Evolutionary conservation across 2,329 filamentous ascomycete genomes (phyloP), one percentile per base, ranked within the genome.

Genomic region (Fusarium incarnatum): DNA sequence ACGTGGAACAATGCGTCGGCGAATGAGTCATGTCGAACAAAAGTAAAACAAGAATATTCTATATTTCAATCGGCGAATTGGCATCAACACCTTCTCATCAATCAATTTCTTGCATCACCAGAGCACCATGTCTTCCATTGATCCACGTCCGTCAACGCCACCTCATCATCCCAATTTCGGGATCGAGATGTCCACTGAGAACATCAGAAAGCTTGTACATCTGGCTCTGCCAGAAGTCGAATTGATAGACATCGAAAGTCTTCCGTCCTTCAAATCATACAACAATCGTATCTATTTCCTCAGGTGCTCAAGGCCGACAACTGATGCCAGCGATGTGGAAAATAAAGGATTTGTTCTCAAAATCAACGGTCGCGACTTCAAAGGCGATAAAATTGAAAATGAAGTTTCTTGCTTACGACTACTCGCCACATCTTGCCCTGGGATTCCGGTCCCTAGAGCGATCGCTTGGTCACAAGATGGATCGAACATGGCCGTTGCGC

Each of bases 221-320:
- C 9, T 30, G 1, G 2, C 25, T 3, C 8, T 59, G 0, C 41
- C 56, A 12, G 23, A 25, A 5, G 1, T 15, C 15, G 8, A 6
- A 10, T 2, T 2, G 5, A 1, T 11, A 13, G 23, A 25, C 1
- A 20, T 46, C 0, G n/a, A 56, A 4, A 32, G 9, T 18, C 56
- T 59, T 1, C 23, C 49, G 1, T 8, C 56, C 2, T 22, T 46
- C 3, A 64, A 57, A 16, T 65, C 52, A 0, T 67, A 34, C 16
- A 67, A 67, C 7, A 67, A 67, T 13, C 56, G 61, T 1, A 61
- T 67, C 8, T 67, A 67, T 25, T 61, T 54, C 25, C 16, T 67
- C 0, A 6, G 28, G 15, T 20, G 16, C 6, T 8, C 1, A n/a
- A 1, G 22, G 0, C n/a, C 10, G 13, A 22, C 20, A 11, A 6